Base-by-base conservation (phyloP, 768 basidiomycete species). In the Porphyrellus cyaneotinctus region DNA sequence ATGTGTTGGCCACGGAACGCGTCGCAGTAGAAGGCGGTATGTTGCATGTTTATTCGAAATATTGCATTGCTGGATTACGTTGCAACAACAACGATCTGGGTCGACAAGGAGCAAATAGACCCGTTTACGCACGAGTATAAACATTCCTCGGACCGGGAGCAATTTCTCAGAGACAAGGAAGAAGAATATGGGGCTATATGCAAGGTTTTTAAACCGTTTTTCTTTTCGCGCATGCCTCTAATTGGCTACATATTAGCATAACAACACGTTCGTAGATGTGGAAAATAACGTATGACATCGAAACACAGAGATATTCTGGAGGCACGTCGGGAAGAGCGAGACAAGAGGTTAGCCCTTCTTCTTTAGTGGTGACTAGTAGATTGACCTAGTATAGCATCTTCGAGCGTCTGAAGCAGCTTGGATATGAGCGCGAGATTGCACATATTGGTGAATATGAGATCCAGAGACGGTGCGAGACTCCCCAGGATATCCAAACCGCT, bases 41-140 rank as follows among this genome's bases (percentile, higher is more conserved):
- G 54, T 44, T 10, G 7, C 7, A 7, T 11, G 10, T 4, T 1
- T 6, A 17, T 39, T 14, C 8, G 14, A 20, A 9, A 8, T 22
- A 9, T 32, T 26, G 30, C 8, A 13, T 4, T 37, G 4, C 28
- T 37, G 23, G 6, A 43, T 20, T 18, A 20, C 18, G n/a, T 45
- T 17, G 7, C 22, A 60, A 51, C 31, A 17, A 5, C 17, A 10
- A n/a, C 12, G 2, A 0, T 9, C 3, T 49, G 42, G 30, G 35
- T 51, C n/a, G 59, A 61, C 24, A 53, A 8, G 14, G 39, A 47
- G 14, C 54, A 61, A 35, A 30, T 53, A 45, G 39, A 48, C 0
- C 30, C 15, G 0, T 51, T 53, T 10, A 42, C 49, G 32, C 10
- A 32, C 3, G 45, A 51, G 18, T 49, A 53, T 22, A 10, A 28